Base-by-base conservation (phyloP, 2,329 filamentous ascomycete genomes). In the Aspergillus arachidicola region DNA sequence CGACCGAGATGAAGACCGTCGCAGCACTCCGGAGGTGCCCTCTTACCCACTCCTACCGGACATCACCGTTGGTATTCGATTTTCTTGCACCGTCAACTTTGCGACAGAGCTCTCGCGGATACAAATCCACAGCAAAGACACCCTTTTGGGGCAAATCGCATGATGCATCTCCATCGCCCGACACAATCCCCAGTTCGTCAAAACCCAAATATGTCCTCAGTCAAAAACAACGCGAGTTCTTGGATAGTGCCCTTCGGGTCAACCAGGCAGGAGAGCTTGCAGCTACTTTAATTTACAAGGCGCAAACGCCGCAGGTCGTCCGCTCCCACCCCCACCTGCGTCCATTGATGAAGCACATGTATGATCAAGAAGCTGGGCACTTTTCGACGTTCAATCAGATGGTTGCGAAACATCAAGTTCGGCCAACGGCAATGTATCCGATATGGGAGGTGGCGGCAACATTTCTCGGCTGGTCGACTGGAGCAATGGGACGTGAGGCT, bases 201-300 rank as follows among this genome's bases (percentile, higher is more conserved):
- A 78, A 77, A 62, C 72, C 75, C 30, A 74, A 73, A 65, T 81
- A 89, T 75, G 84, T 89, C 11, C 82, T 95, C 54, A 92, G 88
- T 34, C 79, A 86, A 67, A 84, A 87, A 64, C 92, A 96, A 73
- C 85, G 87, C 63, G 85, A 90, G 61, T 96, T 90, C 72, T 87
- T 96, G 56, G 89, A 91, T 63, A 87, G 89, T 32, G 92, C 92
- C 19, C 88, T 98, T 34, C 93, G 95, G 66, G 95, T 99, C 62
- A 98, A 99, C 79, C 95, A 99, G 81, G 93, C 95, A 28, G 95
- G 95, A 75, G 95, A 99, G 80, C 87, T 99, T n/a, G 95, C 95
- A 60, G 95, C 95, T 34, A 94, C 92, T 30, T 87, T 96, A 61
- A 99, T 99, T 78, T 99, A 98, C 82, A 89, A 88, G 1, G 89